Conservation (phyloP, 2,329 filamentous ascomycete genomes). For the Tolypocladium cylindrosporum region DNA sequence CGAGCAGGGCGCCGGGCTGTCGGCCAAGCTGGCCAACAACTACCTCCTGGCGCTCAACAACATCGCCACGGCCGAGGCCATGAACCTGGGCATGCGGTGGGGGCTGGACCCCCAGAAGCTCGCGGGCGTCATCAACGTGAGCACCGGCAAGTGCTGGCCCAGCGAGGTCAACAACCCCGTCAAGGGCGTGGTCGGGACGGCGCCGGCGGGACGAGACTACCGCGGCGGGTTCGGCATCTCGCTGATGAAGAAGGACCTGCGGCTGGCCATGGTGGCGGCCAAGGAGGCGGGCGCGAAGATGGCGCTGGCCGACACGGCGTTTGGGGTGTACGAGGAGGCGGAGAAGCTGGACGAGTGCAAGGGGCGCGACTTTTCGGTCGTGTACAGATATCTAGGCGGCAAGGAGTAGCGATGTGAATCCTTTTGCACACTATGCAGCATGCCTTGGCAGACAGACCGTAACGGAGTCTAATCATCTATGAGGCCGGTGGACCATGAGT, state of each 20-base stretch:
- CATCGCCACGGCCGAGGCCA: conserved; percentile 57
- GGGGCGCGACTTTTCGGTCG: conserved; percentile 71
- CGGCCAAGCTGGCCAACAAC: conserved; percentile 94
- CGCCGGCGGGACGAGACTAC: conserved; percentile 70
- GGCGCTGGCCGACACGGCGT: conserved; percentile 52
- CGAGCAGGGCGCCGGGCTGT: conserved; percentile 71
- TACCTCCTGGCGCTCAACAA: conserved; percentile 94
- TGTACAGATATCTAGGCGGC: conserved; percentile 61
- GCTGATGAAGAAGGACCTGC: conserved; percentile 73
- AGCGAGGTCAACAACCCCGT: conserved; percentile 95
- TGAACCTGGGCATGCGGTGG: conserved; percentile 53
- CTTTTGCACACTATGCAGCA: too few relatives aligned
- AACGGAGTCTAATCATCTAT: too few relatives aligned
- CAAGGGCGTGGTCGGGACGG: conserved; percentile 65
- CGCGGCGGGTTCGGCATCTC: conserved; percentile 65
- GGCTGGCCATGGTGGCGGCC: conserved; percentile 63
- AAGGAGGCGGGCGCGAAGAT: conserved; percentile 56
- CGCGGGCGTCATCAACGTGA: conserved; percentile 81
- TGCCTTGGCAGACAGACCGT: too few relatives aligned
- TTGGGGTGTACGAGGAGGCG: conserved; percentile 57
- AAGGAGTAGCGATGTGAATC: conserved; percentile 23
- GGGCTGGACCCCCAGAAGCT: conserved; percentile 55
- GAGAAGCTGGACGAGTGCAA: conserved; percentile 51
- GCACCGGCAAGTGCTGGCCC: conserved; percentile 92
- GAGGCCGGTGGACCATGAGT: background rate